Percentiles rank a stretch among this genome's conserved stretches.
These are phyloP conservation scores for Fusarium protoensiforme DNA, from an alignment of 2,329 filamentous ascomycete genomes.

Conservation along the genomic window DNA sequence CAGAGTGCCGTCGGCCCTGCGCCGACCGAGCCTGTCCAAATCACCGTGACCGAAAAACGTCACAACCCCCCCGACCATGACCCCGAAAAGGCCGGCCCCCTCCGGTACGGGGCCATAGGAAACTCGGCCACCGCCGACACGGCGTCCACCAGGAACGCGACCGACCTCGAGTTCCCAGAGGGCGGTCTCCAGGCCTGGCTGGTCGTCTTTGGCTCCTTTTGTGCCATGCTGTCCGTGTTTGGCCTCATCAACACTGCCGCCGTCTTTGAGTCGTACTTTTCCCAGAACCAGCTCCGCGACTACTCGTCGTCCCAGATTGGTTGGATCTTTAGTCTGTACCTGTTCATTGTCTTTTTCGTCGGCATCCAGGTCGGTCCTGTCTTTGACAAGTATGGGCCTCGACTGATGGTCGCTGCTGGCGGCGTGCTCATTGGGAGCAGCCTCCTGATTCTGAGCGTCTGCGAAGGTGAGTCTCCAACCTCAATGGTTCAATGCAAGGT, in stretches of 20 bases:
- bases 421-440: conserved; percentile 70
- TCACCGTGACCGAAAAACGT: not conserved
- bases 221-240: conserved; percentile 71
- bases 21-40: conserved; percentile 19
- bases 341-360: conserved; percentile 84
- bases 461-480: conserved; percentile 51
- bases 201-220: conserved; percentile 77
- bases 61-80: not conserved
- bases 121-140: not conserved
- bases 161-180: conserved; percentile 54
- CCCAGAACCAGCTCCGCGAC: conserved; percentile 74
- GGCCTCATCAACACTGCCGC: conserved; percentile 71
- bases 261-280: conserved; percentile 78
- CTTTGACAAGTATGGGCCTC: conserved; percentile 81
- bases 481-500: not conserved
- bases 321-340: conserved; percentile 89
- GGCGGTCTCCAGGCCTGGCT: conserved; percentile 75
- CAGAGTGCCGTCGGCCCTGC: conserved; percentile 14
- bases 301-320: conserved; percentile 76
- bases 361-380: conserved; percentile 85
- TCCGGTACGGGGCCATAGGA: conserved; percentile 22
- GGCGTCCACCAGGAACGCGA: not conserved
- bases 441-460: conserved; percentile 76
- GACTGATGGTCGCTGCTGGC: conserved; percentile 72
- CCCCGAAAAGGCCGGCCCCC: conserved; percentile 12